phyloP scores from a whole-genome alignment of 2,329 filamentous ascomycete species.

The Gremmenia infestans region DNA sequence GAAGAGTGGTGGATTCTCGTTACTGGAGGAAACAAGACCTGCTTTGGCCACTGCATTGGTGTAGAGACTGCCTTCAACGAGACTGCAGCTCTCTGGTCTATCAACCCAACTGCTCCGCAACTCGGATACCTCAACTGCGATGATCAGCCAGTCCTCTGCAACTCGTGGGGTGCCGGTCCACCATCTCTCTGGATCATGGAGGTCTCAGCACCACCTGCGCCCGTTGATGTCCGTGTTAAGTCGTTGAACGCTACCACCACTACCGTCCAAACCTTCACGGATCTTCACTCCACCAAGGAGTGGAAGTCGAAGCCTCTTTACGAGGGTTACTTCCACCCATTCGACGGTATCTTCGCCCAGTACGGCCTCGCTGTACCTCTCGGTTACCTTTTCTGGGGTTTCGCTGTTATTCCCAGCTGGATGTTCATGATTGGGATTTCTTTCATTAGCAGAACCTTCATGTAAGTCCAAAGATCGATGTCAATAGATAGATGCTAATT shows the following conservation, averaged over 20 bases:
- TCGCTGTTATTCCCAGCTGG: constrained; percentile 67
- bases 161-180: constrained; percentile 62
- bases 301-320: constrained; percentile 44
- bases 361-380: constrained; percentile 57
- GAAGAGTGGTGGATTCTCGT: constrained; percentile 74
- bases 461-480: constrained; percentile 51
- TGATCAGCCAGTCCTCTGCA: constrained; percentile 68
- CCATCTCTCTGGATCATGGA: constrained; percentile 64
- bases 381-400: constrained; percentile 63
- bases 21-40: constrained; percentile 74
- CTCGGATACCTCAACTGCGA: constrained; percentile 71
- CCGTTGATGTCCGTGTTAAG: constrained; percentile 60
- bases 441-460: constrained; percentile 67
- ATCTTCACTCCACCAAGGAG: constrained; percentile 51
- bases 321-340: constrained; percentile 71
- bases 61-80: constrained; percentile 64
- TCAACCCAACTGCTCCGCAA: constrained; percentile 57
- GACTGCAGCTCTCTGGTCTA: constrained; percentile 58
- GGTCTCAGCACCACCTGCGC: constrained; percentile 58
- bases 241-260: constrained; percentile 65
- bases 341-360: constrained; percentile 62
- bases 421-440: constrained; percentile 72
- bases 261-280: constrained; percentile 57
- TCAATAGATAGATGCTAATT: constrained; percentile 19
- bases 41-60: constrained; percentile 58